These are phyloP conservation scores for Xerocomus minutiporus DNA, from an alignment of 1,284 basidiomycete species.

Conservation along the genomic window DNA sequence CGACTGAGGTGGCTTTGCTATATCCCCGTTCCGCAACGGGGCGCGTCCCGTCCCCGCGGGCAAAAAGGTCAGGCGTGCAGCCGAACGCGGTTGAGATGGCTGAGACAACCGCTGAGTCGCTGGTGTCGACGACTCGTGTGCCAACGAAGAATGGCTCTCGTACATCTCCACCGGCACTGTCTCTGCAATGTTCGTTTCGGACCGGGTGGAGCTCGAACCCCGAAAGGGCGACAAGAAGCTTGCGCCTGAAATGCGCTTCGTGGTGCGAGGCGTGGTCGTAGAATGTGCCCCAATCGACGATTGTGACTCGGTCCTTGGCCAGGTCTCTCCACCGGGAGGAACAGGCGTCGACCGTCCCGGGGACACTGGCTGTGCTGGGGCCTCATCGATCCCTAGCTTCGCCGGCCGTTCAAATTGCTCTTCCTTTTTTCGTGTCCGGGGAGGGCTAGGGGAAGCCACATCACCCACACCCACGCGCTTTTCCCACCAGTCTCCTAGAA, in stretches of 20 bases:
- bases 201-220: slow-evolving; percentile 12
- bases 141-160: slow-evolving; percentile 22
- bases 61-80: slow-evolving; percentile 21
- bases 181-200: slow-evolving; percentile 14
- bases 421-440: slow-evolving; percentile 36
- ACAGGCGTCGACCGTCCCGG: slow-evolving; percentile 7
- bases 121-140: slow-evolving; percentile 19
- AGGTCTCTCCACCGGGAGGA: background rate
- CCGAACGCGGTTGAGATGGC: slow-evolving; percentile 13
- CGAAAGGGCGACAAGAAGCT: slow-evolving; percentile 31
- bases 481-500: slow-evolving; percentile 72
- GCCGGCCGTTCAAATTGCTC: slow-evolving; percentile 14
- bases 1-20: slow-evolving; percentile 40
- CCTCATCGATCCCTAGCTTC: slow-evolving; percentile 23
- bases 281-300: slow-evolving; percentile 24
- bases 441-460: slow-evolving; percentile 29
- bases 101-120: slow-evolving; percentile 10
- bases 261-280: slow-evolving; percentile 15
- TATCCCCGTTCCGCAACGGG: slow-evolving; percentile 18
- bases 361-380: background rate
- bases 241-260: slow-evolving; percentile 22
- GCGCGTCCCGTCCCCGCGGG: slow-evolving; percentile 10
- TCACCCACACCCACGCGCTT: slow-evolving; percentile 66
- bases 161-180: slow-evolving; percentile 21
- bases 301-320: slow-evolving; percentile 20